Base-by-base conservation (phyloP, 441 rosid species). In the Syzygium syzygioides region DNA sequence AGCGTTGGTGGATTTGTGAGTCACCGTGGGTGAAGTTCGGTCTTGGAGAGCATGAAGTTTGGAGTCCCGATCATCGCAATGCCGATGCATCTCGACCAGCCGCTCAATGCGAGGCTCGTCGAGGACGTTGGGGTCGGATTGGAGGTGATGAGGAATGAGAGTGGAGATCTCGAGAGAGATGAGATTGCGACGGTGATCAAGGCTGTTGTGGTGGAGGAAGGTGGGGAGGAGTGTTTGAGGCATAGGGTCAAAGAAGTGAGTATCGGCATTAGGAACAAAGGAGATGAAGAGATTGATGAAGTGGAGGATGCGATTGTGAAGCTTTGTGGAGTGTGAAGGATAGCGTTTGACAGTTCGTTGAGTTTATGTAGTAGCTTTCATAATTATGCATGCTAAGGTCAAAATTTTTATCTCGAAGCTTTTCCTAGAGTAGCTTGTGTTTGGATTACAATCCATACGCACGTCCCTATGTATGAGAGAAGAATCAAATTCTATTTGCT, bases 11-110 rank as follows among this genome's bases (percentile, higher is more conserved):
- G 89, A 54, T 88, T 88, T 19, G 86, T 30, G 79, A 88, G 89
- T 55, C 89, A 80, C 30, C 80, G 89, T 18, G 89, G 89, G 45
- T 88, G 89, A 79, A 80, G n/a, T 55, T 80, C 89, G 59, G 89
- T 87, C 45, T 59, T 83, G 76, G 89, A 87, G 86, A 87, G 89
- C 86, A 87, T 87, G 59, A 87, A 56, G 30, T 50, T 80, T 19
- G 86, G 79, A 66, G 89, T 80, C 26, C 86, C 89, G 25, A 88
- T 88, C 86, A 55, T 88, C 6, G 86, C 86, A 5, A 7, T 88
- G 89, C 79, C 86, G 3, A 79, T 87, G 89, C 89, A 87, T 12
- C 53, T 87, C 8, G 89, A 87, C 86, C 86, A 88, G 30, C 89
- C 89, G 19, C 52, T 88, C 48, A 57, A 80, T 6, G 79, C 79